Evolutionary conservation across 352 stramenopile genomes (phyloP).

Genomic region (Pythium insidiosum): DNA sequence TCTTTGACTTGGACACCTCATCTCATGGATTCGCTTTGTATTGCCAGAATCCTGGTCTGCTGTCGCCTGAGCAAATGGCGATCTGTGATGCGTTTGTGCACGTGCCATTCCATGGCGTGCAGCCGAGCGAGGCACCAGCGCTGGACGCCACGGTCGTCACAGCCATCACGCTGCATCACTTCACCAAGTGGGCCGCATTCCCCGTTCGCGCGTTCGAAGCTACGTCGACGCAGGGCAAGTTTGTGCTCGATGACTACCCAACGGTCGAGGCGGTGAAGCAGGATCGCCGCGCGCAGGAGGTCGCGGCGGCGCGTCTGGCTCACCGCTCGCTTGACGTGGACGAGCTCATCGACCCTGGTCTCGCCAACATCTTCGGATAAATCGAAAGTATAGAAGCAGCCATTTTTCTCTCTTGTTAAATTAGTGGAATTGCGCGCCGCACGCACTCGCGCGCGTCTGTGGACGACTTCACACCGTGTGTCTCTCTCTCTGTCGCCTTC

Average conservation of each 20-base stretch:
- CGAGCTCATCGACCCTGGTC: constrained; percentile 23
- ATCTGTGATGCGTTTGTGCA: constrained; percentile 67
- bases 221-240: constrained; percentile 70
- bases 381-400: no score
- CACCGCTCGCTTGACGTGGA: constrained; percentile 35
- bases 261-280: constrained; percentile 24
- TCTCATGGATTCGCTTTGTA: not conserved
- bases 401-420: no score
- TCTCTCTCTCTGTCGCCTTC: no score
- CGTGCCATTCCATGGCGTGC: constrained; percentile 39
- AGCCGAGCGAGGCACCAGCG: constrained; percentile 18
- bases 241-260: constrained; percentile 58
- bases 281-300: constrained; percentile 12
- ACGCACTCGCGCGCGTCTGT: no score
- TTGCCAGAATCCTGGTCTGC: constrained; percentile 12
- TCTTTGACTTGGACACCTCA: not conserved
- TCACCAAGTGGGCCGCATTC: constrained; percentile 54
- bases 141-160: constrained; percentile 59
- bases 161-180: constrained; percentile 61
- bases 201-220: constrained; percentile 44
- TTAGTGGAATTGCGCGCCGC: no score
- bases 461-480: no score
- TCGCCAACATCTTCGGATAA: constrained; percentile 23
- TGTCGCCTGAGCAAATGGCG: constrained; percentile 47
- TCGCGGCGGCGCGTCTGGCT: constrained; percentile 32